Percentiles rank a stretch among this genome's conserved stretches.
These are phyloP conservation scores for Debaryomyces robertsiae DNA, from an alignment of 1,139 yeast genomes.

Conservation along the genomic window DNA sequence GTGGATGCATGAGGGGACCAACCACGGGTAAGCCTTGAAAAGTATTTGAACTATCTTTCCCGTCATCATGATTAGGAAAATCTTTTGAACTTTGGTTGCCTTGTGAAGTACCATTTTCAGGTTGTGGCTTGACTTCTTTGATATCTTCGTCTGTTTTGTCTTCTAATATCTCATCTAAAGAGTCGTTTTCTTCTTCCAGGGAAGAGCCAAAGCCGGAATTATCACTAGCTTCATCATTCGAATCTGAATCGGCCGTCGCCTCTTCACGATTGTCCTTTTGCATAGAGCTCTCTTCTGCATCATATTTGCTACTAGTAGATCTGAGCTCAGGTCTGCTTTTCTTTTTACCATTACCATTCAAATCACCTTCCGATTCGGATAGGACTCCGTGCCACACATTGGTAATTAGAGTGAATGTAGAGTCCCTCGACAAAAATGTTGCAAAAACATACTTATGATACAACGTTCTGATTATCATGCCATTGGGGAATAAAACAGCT, in stretches of 20 bases:
- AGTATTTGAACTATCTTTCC: constrained; percentile 13
- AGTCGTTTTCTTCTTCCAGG: constrained; percentile 10
- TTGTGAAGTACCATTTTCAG: background rate
- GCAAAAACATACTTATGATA: constrained; percentile 76
- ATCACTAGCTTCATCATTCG: constrained; percentile 12
- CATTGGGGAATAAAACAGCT: constrained; percentile 75
- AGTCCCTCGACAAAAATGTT: constrained; percentile 67
- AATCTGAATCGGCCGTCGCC: constrained; percentile 12
- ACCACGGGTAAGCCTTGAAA: constrained; percentile 41
- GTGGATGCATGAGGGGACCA: constrained; percentile 43
- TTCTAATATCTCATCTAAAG: constrained; percentile 2
- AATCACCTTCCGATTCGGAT: constrained; percentile 23
- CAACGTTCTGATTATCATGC: constrained; percentile 67
- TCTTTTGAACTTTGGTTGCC: background rate
- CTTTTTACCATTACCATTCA: constrained; percentile 17
- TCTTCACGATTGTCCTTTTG: constrained; percentile 4
- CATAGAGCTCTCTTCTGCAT: constrained; percentile 13
- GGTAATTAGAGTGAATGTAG: constrained; percentile 61
- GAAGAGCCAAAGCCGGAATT: constrained; percentile 12
- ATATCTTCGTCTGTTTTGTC: constrained; percentile 5
- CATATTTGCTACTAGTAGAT: constrained; percentile 1
- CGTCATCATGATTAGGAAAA: constrained; percentile 7
- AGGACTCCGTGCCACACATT: constrained; percentile 60
- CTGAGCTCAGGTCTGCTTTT: constrained; percentile 11
- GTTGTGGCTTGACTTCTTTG: constrained; percentile 11